Conservation (phyloP, 2,329 filamentous ascomycete genomes). For the Aspergillus oerlinghausenensis region DNA sequence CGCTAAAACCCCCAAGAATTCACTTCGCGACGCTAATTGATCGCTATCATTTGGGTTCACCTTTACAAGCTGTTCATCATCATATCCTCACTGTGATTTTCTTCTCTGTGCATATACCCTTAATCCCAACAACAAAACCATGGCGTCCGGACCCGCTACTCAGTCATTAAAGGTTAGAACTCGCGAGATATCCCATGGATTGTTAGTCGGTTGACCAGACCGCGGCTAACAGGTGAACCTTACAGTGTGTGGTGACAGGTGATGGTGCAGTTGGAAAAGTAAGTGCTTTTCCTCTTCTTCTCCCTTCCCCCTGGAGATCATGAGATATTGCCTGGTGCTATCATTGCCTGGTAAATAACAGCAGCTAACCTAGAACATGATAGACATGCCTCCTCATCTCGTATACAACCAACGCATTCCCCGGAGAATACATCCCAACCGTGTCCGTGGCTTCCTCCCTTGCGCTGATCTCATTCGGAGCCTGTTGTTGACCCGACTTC, state of each 20-base stretch:
- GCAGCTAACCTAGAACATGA: not conserved
- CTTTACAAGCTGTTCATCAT: not conserved
- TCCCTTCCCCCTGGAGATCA: constrained; percentile 1
- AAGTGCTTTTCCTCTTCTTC: constrained; percentile 30
- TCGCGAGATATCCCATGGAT: constrained; percentile 3
- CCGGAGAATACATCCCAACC: constrained; percentile 99
- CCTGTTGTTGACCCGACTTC: constrained; percentile 14
- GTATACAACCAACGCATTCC: constrained; percentile 98
- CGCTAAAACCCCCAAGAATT: not conserved
- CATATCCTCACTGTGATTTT: constrained; percentile 7
- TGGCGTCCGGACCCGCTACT: constrained; percentile 78
- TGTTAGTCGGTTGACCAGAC: constrained; percentile 12
- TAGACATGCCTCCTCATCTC: constrained; percentile 98
- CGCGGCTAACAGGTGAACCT: constrained; percentile 35
- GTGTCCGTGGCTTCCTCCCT: constrained; percentile 49
- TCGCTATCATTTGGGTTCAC: not conserved
- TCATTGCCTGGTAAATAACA: not conserved
- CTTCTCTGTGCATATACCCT: constrained; percentile 16
- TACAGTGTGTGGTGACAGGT: constrained; percentile 93
- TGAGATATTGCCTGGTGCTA: not conserved
- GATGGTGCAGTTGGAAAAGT: constrained; percentile 99
- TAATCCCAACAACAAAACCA: constrained; percentile 27
- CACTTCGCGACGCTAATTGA: not conserved
- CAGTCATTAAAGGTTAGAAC: constrained; percentile 80
- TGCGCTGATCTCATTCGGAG: constrained; percentile 9